Evolutionary conservation across 2,329 filamentous ascomycete genomes (phyloP).

Genomic region (Dactylonectria macrodidyma): DNA sequence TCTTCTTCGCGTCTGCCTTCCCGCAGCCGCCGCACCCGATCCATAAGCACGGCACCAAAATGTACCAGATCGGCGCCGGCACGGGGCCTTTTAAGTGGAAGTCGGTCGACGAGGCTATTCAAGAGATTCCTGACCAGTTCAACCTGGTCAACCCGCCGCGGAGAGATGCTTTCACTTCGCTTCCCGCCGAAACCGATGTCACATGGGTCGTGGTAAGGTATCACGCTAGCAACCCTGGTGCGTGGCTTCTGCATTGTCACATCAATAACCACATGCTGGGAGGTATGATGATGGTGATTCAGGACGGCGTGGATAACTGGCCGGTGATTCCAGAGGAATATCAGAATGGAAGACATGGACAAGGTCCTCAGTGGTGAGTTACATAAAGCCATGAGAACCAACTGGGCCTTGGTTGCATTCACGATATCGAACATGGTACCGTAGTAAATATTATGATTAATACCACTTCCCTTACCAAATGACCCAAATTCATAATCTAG

Average conservation of each 20-base stretch:
- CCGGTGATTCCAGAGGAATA: slow-evolving; percentile 59
- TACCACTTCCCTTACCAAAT: neutral
- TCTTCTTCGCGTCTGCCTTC: slow-evolving; percentile 60
- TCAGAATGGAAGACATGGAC: neutral
- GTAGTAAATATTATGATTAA: neutral
- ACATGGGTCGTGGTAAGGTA: slow-evolving; percentile 68
- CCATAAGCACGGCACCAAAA: slow-evolving; percentile 76
- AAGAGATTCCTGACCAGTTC: slow-evolving; percentile 64
- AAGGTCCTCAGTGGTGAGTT: neutral
- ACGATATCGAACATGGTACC: no score
- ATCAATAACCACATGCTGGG: slow-evolving; percentile 67
- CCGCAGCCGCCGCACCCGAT: slow-evolving; percentile 70
- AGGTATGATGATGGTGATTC: slow-evolving; percentile 69
- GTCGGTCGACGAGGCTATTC: slow-evolving; percentile 67
- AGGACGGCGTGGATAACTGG: slow-evolving; percentile 63
- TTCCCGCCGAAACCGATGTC: slow-evolving; percentile 36
- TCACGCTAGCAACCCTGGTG: slow-evolving; percentile 66
- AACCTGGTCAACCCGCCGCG: slow-evolving; percentile 70
- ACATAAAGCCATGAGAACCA: neutral
- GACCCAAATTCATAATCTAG: slow-evolving; percentile 29
- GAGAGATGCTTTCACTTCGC: slow-evolving; percentile 59
- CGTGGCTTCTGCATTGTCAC: slow-evolving; percentile 71
- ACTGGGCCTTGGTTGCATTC: no score
- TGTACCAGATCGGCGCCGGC: slow-evolving; percentile 69
- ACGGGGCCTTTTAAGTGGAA: slow-evolving; percentile 65